Conservation (phyloP, 1,284 basidiomycete species). For the Cryptococcus sp. region DNA sequence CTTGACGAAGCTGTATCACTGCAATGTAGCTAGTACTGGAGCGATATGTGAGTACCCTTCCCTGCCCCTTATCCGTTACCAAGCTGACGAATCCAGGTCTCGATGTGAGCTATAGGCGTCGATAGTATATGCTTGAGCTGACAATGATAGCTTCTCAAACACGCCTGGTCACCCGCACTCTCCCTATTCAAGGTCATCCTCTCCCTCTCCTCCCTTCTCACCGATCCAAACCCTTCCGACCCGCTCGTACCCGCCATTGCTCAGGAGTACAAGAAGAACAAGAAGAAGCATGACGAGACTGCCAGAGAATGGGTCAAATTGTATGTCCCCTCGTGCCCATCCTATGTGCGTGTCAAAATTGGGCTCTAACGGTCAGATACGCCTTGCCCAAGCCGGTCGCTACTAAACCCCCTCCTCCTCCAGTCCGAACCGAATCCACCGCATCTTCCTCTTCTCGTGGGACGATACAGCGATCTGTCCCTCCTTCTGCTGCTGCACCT, state of each 20-base stretch:
- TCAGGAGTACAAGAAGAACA: constrained; percentile 85
- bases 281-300: constrained; percentile 81
- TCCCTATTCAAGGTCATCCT: constrained; percentile 87
- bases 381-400: constrained; percentile 20
- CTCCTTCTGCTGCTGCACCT: constrained; percentile 2
- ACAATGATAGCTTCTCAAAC: constrained; percentile 68
- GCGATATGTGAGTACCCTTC: constrained; percentile 41
- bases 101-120: constrained; percentile 36
- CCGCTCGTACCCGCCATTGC: constrained; percentile 52
- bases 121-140: not conserved
- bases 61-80: constrained; percentile 8
- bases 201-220: constrained; percentile 76
- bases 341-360: not conserved
- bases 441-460: constrained; percentile 5
- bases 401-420: constrained; percentile 8
- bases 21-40: constrained; percentile 72
- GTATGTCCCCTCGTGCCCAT: constrained; percentile 1
- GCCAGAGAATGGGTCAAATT: constrained; percentile 84
- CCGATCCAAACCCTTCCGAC: constrained; percentile 74
- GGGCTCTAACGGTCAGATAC: constrained; percentile 19
- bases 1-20: constrained; percentile 83
- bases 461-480: constrained; percentile 1
- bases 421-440: constrained; percentile 6
- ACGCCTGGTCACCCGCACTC: constrained; percentile 83
- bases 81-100: constrained; percentile 30